These are phyloP conservation scores for Leavenworthia alabamica DNA, from an alignment of 345 rosid genomes.

Conservation along the genomic window DNA sequence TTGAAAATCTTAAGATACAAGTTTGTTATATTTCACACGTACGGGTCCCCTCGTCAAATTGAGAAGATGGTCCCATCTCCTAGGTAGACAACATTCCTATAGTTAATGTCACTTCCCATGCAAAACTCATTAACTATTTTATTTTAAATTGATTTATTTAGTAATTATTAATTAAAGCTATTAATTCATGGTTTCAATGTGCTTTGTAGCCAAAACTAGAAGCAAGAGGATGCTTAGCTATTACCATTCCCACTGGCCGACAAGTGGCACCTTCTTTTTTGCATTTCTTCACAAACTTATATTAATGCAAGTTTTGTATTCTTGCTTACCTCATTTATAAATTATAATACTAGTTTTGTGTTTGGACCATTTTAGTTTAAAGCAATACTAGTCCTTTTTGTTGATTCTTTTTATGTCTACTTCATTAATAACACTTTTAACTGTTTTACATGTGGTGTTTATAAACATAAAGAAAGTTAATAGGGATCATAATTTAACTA, in stretches of 20 bases:
- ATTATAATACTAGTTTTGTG: too few relatives aligned
- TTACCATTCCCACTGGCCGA: conserved; percentile 44
- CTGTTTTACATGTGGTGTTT: too few relatives aligned
- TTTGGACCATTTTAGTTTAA: too few relatives aligned
- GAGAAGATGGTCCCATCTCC: conserved; percentile 21
- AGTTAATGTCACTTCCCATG: conserved; percentile 9
- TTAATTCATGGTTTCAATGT: conserved; percentile 22
- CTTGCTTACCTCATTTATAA: too few relatives aligned
- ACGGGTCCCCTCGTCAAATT: conserved; percentile 7
- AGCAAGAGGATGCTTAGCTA: conserved; percentile 27
- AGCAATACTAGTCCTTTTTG: too few relatives aligned
- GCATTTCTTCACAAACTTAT: too few relatives aligned
- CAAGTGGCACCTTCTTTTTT: conserved; percentile 46
- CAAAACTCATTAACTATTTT: background rate
- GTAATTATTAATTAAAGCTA: conserved; percentile 2
- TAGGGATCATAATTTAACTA: too few relatives aligned
- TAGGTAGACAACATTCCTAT: conserved; percentile 11
- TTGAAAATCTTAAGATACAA: too few relatives aligned
- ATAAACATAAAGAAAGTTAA: too few relatives aligned
- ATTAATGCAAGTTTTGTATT: too few relatives aligned
- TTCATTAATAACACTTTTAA: too few relatives aligned
- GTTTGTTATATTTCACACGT: background rate
- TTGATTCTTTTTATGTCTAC: too few relatives aligned
- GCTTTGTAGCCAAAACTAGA: conserved; percentile 36
- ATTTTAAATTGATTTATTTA: background rate